Conservation (phyloP, 352 stramenopile species). For the Phytophthora foliorum region DNA sequence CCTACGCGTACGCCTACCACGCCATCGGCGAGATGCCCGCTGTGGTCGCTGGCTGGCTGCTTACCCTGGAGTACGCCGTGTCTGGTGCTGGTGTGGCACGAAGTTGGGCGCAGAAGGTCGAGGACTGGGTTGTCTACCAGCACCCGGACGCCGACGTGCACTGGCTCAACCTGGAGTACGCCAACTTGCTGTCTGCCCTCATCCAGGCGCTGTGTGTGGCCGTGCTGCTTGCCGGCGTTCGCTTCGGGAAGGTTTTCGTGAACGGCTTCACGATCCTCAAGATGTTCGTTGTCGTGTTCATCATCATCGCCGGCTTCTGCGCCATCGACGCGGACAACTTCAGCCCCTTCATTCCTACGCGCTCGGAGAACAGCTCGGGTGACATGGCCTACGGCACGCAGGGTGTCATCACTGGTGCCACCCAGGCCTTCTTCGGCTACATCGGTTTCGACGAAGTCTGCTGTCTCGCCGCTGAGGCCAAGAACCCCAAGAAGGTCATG, state of each 20-base stretch:
- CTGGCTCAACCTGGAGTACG: slow-evolving; percentile 60
- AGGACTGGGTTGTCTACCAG: slow-evolving; percentile 54
- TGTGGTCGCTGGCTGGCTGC: slow-evolving; percentile 74
- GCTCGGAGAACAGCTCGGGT: slow-evolving; percentile 31
- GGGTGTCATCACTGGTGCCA: slow-evolving; percentile 83
- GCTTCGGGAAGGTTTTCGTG: slow-evolving; percentile 82
- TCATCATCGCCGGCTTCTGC: slow-evolving; percentile 85
- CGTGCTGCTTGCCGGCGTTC: slow-evolving; percentile 72
- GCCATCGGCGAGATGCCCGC: slow-evolving; percentile 90
- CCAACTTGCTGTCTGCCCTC: slow-evolving; percentile 50
- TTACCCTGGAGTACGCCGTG: slow-evolving; percentile 92
- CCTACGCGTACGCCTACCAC: slow-evolving; percentile 92
- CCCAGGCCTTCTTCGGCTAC: slow-evolving; percentile 94
- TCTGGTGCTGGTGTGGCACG: slow-evolving; percentile 86
- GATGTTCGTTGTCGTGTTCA: slow-evolving; percentile 84
- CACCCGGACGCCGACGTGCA: slow-evolving; percentile 33
- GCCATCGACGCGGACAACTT: slow-evolving; percentile 84
- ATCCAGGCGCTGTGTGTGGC: slow-evolving; percentile 63
- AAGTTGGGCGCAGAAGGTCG: slow-evolving; percentile 91
- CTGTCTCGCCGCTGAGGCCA: slow-evolving; percentile 85
- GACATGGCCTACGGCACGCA: slow-evolving; percentile 52
- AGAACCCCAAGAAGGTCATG: slow-evolving; percentile 81
- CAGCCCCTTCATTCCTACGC: slow-evolving; percentile 66
- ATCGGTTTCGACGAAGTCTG: slow-evolving; percentile 96
- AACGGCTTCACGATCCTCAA: slow-evolving; percentile 81